These are phyloP conservation scores for Podospora didyma DNA, from an alignment of 495 filamentous ascomycete species.

Conservation along the genomic window DNA sequence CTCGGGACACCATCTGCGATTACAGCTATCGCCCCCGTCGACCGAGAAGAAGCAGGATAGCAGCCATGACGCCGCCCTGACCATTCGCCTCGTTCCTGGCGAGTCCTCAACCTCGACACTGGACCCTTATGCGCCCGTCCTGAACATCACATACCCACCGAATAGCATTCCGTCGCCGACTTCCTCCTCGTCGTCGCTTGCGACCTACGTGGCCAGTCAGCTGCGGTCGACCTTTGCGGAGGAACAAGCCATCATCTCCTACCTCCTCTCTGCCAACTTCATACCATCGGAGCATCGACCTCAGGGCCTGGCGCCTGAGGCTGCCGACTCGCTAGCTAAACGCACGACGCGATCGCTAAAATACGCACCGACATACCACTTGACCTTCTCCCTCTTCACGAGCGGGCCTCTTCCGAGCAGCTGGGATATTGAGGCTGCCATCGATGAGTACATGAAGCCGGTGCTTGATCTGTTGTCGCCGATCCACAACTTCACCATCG, in stretches of 20 bases:
- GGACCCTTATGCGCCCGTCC: constrained; percentile 61
- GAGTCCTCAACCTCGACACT: constrained; percentile 59
- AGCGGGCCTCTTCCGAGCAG: constrained; percentile 70
- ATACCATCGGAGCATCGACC: constrained; percentile 45
- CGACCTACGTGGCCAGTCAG: constrained; percentile 73
- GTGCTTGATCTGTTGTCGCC: constrained; percentile 70
- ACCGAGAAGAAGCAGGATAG: constrained; percentile 16
- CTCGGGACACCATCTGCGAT: constrained; percentile 79
- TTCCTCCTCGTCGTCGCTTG: constrained; percentile 68
- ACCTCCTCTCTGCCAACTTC: constrained; percentile 65
- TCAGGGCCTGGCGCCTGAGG: constrained; percentile 36
- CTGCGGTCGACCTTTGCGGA: constrained; percentile 78
- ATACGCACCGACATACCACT: constrained; percentile 89
- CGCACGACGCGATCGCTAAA: constrained; percentile 76
- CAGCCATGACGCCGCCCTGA: constrained; percentile 57
- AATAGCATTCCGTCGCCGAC: constrained; percentile 66
- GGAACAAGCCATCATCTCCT: constrained; percentile 83
- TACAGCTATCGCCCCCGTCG: constrained; percentile 56
- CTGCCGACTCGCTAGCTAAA: constrained; percentile 46
- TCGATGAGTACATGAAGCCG: constrained; percentile 77
- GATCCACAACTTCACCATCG: constrained; percentile 94
- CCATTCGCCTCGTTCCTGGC: constrained; percentile 63
- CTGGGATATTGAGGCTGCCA: constrained; percentile 86
- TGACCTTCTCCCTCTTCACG: constrained; percentile 94
- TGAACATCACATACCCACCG: constrained; percentile 77